Base-by-base conservation (phyloP, 2,329 filamentous ascomycete species). In the Samsoniella hepiali region DNA sequence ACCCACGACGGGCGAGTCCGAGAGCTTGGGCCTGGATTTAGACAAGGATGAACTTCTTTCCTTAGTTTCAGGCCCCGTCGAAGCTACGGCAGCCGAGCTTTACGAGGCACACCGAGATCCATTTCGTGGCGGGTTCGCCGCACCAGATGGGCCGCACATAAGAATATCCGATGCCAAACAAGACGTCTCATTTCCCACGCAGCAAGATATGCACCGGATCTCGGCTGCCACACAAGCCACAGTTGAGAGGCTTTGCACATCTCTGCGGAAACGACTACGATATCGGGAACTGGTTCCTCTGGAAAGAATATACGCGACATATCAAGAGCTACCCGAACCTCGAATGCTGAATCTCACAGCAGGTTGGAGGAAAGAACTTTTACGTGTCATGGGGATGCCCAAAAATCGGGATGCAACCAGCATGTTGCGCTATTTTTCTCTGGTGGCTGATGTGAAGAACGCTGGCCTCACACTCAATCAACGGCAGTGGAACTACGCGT, bases 401-500 rank as follows among this genome's bases (percentile, higher is more conserved):
- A 80, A 84, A 57, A 81, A 82, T 45, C 83, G 85, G 63, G 77
- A 82, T 57, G 74, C 82, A 17, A 79, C 76, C 66, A 82, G 86
- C 54, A 96, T 93, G 89, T 80, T 91, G 69, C 88, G 91, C 62
- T 98, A 94, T 75, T 88, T 97, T 66, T 86, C 88, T 5, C 79
- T 97, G 31, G 82, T 98, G 22, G 88, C 93, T 66, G 94, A 99
- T 70, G 89, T 96, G 78, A 89, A 91, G 69, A 82, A 82, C 60
- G 84, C 87, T n/a, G 85, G 87, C 2, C 85, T 96, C 51, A 83
- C 88, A 0, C 78, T 98, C 62, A 84, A 81, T 1, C 78, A 77
- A 5, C 77, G 81, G 0, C 87, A 97, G 71, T 99, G 93, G 93
- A 97, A 91, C 65, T 87, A 86, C 45, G 93, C 93, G 44, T 86